phyloP scores from a whole-genome alignment of 345 rosid species.

The Rhizophora apiculata region DNA sequence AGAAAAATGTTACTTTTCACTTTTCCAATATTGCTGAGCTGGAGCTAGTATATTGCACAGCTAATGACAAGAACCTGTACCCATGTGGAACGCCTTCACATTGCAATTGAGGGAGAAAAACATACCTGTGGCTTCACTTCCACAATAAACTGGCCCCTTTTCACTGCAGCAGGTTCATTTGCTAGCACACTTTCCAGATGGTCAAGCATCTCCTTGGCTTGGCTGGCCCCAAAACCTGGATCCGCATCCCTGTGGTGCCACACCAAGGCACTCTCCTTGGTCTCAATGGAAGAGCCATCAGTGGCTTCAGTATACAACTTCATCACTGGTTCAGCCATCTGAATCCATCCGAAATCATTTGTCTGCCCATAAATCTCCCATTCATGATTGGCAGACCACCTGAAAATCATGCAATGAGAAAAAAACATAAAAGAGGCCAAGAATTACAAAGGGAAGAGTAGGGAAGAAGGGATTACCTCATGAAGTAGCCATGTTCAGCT shows the following conservation, averaged over 20 bases:
- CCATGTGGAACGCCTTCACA: neutral
- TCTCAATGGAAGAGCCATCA: constrained; percentile 66
- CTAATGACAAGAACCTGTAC: neutral
- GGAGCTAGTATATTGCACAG: neutral
- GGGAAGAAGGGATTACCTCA: constrained; percentile 42
- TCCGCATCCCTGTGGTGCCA: constrained; percentile 83
- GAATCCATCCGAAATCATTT: constrained; percentile 64
- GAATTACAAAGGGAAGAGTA: neutral
- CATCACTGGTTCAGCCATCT: constrained; percentile 71
- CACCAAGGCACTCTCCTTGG: constrained; percentile 68
- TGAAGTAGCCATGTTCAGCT: constrained; percentile 64
- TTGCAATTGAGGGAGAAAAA: neutral
- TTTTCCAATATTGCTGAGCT: no score
- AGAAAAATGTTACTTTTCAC: no score
- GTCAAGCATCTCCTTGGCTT: constrained; percentile 75
- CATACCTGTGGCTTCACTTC: constrained; percentile 80
- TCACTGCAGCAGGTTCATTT: constrained; percentile 69
- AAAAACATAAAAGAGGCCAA: neutral
- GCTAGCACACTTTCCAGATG: constrained; percentile 76
- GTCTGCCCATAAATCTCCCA: constrained; percentile 55
- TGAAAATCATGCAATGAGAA: constrained; percentile 18
- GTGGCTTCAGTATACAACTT: constrained; percentile 67
- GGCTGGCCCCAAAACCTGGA: constrained; percentile 67
- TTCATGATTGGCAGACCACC: constrained; percentile 45
- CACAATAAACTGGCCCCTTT: constrained; percentile 66